These are phyloP conservation scores for Flaveria floridana DNA, from an alignment of 140 eudicot species.

Conservation along the genomic window DNA sequence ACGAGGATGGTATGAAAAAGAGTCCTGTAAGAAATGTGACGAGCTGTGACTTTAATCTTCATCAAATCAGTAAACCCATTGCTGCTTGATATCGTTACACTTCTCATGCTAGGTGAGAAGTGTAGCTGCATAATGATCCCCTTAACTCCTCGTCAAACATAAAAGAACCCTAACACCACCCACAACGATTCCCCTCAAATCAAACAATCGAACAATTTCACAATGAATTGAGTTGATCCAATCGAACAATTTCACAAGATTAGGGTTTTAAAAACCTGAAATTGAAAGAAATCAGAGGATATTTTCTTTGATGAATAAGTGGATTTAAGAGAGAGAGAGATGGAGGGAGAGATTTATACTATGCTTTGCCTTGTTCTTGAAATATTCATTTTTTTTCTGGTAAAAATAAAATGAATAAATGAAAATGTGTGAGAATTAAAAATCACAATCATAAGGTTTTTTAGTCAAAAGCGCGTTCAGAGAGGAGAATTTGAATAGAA, in stretches of 20 bases:
- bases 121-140: slow-evolving; percentile 95
- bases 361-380: slow-evolving; percentile 14
- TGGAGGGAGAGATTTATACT: slow-evolving; percentile 2
- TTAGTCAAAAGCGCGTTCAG: slow-evolving; percentile 37
- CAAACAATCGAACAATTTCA: background rate
- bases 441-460: slow-evolving; percentile 16
- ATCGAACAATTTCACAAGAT: slow-evolving; percentile 16
- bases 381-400: background rate
- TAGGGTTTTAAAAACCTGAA: slow-evolving; percentile 26
- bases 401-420: background rate
- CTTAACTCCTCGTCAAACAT: slow-evolving; percentile 26
- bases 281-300: slow-evolving; percentile 19
- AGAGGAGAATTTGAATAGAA: slow-evolving; percentile 8
- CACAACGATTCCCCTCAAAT: slow-evolving; percentile 13
- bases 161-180: slow-evolving; percentile 35
- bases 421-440: background rate
- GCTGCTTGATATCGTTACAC: slow-evolving; percentile 88
- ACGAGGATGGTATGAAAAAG: slow-evolving; percentile 78
- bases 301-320: slow-evolving; percentile 25
- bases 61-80: slow-evolving; percentile 82
- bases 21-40: slow-evolving; percentile 82
- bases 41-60: slow-evolving; percentile 99
- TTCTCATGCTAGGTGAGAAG: slow-evolving; percentile 99
- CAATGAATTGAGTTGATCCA: slow-evolving; percentile 24
- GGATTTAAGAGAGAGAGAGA: background rate